phyloP scores from a whole-genome alignment of 1,139 yeast species.

The Sugiyamaella paludigena region DNA sequence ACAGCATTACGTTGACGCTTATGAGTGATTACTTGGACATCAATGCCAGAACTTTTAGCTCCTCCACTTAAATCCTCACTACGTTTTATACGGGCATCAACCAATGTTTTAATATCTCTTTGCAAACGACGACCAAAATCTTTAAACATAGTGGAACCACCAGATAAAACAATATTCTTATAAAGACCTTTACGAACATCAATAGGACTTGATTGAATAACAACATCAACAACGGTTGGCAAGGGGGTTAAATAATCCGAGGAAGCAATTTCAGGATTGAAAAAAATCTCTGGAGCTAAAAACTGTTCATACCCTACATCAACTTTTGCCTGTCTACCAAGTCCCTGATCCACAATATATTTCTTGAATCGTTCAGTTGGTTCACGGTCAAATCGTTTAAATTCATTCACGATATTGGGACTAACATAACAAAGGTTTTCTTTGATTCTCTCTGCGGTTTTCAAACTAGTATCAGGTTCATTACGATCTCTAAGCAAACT shows the following conservation, averaged over 20 bases:
- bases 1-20: conserved; percentile 98
- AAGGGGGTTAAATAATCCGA: conserved; percentile 94
- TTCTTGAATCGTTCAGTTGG: conserved; percentile 86
- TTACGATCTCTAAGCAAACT: conserved; percentile 93
- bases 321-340: conserved; percentile 60
- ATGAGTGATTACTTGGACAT: conserved; percentile 95
- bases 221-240: conserved; percentile 92
- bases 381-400: conserved; percentile 88
- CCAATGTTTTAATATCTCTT: conserved; percentile 85
- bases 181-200: conserved; percentile 97
- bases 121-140: conserved; percentile 97
- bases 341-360: conserved; percentile 81
- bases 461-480: conserved; percentile 87
- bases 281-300: conserved; percentile 97
- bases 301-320: conserved; percentile 98
- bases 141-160: conserved; percentile 98
- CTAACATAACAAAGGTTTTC: conserved; percentile 96
- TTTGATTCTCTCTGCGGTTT: conserved; percentile 94
- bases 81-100: conserved; percentile 79
- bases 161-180: conserved; percentile 89
- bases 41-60: conserved; percentile 89
- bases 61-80: conserved; percentile 70
- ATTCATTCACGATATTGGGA: conserved; percentile 96
- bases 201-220: conserved; percentile 92
- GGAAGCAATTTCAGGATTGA: conserved; percentile 95